Evolutionary conservation across 1,284 basidiomycete species (phyloP).

Genomic region (Vanrija pseudolonga): DNA sequence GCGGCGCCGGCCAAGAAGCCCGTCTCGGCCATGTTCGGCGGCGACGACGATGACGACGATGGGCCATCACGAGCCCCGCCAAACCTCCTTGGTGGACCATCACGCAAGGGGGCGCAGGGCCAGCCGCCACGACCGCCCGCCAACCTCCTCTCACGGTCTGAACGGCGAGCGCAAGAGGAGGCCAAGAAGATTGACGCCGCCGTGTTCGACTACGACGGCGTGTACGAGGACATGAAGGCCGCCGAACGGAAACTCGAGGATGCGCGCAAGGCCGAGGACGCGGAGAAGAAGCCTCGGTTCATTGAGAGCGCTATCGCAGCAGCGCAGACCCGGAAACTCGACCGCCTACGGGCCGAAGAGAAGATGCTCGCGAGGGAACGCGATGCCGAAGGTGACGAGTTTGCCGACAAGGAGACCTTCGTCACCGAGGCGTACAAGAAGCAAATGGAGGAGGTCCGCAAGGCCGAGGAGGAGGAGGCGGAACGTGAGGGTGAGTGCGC

Average conservation of each 20-base stretch:
- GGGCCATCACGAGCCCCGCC: slow-evolving; percentile 8
- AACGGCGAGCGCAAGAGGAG: slow-evolving; percentile 54
- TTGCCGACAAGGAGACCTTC: slow-evolving; percentile 90
- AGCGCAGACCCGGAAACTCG: slow-evolving; percentile 80
- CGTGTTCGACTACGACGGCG: slow-evolving; percentile 93
- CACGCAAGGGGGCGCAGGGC: neutral
- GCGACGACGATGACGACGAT: slow-evolving; percentile 39
- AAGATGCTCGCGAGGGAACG: slow-evolving; percentile 95
- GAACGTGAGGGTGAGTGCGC: slow-evolving; percentile 67
- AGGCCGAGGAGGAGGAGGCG: slow-evolving; percentile 87
- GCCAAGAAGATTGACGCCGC: slow-evolving; percentile 76
- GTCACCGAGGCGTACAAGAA: slow-evolving; percentile 97
- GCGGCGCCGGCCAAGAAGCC: slow-evolving; percentile 5
- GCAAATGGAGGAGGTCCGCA: slow-evolving; percentile 87
- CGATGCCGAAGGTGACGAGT: slow-evolving; percentile 89
- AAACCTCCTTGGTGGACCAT: neutral
- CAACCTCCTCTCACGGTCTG: slow-evolving; percentile 30
- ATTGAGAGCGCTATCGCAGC: slow-evolving; percentile 76
- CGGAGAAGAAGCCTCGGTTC: slow-evolving; percentile 88
- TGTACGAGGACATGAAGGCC: slow-evolving; percentile 93
- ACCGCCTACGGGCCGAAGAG: slow-evolving; percentile 92
- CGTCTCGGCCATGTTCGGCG: slow-evolving; percentile 20
- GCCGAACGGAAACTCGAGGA: slow-evolving; percentile 68
- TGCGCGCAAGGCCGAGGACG: slow-evolving; percentile 65
- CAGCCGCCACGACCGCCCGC: slow-evolving; percentile 9